Conservation (phyloP, 371 early-diverging fungal genomes). For the Mortierella sp. region DNA sequence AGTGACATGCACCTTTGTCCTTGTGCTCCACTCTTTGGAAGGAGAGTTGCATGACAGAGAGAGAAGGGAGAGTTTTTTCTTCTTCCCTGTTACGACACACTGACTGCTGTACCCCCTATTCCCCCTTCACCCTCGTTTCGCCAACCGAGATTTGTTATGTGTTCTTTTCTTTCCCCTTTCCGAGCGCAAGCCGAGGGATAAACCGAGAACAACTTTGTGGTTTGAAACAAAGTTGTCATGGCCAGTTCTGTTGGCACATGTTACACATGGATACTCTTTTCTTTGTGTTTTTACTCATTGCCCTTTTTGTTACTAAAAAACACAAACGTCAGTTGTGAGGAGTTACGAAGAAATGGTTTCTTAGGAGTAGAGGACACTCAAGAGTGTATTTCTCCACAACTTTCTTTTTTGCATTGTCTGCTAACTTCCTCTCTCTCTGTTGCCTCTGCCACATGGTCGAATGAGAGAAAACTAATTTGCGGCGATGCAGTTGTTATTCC, state of each 20-base stretch:
- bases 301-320: not conserved
- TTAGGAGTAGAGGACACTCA: too few species aligned
- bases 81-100: not conserved
- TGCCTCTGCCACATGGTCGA: not conserved
- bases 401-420: not conserved
- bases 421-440: not conserved
- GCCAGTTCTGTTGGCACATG: not conserved
- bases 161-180: not conserved
- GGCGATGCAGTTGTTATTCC: not conserved
- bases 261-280: not conserved
- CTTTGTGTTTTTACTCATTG: not conserved
- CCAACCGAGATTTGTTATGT: not conserved
- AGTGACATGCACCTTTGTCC: not conserved
- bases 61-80: not conserved
- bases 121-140: slow-evolving; percentile 1
- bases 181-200: not conserved
- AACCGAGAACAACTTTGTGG: not conserved
- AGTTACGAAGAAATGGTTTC: too few species aligned
- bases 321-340: not conserved
- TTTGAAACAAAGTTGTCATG: not conserved
- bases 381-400: slow-evolving; percentile 1
- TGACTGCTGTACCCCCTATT: not conserved
- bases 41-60: not conserved
- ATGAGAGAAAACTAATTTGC: not conserved
- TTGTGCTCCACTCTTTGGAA: not conserved